phyloP scores from a whole-genome alignment of 2,329 filamentous ascomycete genomes.

The Dactylellina sp. region DNA sequence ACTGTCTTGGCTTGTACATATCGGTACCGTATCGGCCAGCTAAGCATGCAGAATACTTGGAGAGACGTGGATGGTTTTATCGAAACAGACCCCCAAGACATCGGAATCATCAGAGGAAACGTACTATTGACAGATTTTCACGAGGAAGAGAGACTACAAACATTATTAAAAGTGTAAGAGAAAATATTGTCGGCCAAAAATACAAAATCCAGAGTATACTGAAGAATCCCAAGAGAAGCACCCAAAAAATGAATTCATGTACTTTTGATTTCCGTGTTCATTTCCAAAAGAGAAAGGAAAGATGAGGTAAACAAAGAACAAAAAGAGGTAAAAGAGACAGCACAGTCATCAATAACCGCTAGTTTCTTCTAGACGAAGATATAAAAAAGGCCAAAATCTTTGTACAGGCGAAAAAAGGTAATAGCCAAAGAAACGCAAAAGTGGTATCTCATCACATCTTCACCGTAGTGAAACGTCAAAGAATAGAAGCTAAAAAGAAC shows the following conservation, averaged over 20 bases:
- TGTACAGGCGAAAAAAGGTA: constrained; percentile 32
- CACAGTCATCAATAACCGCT: not conserved
- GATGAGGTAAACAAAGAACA: not conserved
- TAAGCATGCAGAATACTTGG: too few relatives aligned
- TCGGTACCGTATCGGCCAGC: not conserved
- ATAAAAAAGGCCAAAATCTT: constrained; percentile 21
- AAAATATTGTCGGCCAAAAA: not conserved
- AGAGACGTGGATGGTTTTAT: too few relatives aligned
- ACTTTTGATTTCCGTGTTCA: constrained; percentile 8
- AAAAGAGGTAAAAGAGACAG: not conserved
- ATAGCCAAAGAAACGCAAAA: constrained; percentile 6
- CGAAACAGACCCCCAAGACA: too few relatives aligned
- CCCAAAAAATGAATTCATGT: constrained; percentile 1
- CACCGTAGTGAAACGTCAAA: constrained; percentile 10
- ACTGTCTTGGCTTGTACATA: not conserved
- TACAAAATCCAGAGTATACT: not conserved
- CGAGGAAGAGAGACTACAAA: not conserved
- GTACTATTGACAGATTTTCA: too few relatives aligned
- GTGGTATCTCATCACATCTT: constrained; percentile 39
- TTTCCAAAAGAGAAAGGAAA: constrained; percentile 1
- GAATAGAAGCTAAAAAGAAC: not conserved
- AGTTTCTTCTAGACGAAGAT: constrained; percentile 2
- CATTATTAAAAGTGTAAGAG: not conserved
- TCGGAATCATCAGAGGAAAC: too few relatives aligned
- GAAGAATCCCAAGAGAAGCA: not conserved